Evolutionary conservation across 257 asterid species (phyloP), one percentile per base, ranked within the genome.

Genomic region (Eustoma russellianum): DNA sequence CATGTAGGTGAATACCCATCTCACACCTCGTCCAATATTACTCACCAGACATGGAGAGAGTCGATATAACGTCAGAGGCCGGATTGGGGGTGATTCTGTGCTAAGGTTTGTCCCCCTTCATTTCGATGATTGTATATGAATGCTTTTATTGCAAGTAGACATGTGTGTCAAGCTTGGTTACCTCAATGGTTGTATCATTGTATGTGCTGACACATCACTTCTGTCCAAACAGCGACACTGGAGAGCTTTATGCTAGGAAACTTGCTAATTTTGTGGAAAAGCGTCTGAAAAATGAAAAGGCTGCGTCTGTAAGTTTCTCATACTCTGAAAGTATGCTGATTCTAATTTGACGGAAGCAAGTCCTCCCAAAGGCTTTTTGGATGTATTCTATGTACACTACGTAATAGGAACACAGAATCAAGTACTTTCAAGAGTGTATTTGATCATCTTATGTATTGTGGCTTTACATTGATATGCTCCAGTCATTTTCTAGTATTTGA

Each of bases 21-120:
- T 92, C 68, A 92, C 97, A 18, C 98, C 98, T 52, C 95, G 98
- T 41, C 98, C 98, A 68, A 92, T 92, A 62, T 76, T 92, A 70
- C 97, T 92, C 33, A 92, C 98, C 47, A 79, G 98, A 79, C 98
- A 92, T 61, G 98, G 98, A 62, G 98, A 92, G 82, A 92, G 98
- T 79, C 77, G 71, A 45, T 75, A 83, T 68, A 92, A 92, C 74
- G 97, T 92, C 67, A 82, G 97, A 83, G 93, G 90, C 59, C 87
- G 97, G 66, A 92, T 92, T 64, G 98, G 97, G 33, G 98, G 98
- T 63, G 98, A 92, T 75, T 85, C 95, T 55, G 90, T 74, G 54
- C 50, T 87, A 69, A 92, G 98, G 97, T 92, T 53, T 17, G 60
- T 66, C 59, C 47, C 34, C 17, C 17, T 19, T 33, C 13, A 49